Conservation (phyloP, 768 basidiomycete species). For the Plicaturopsis crispa region DNA sequence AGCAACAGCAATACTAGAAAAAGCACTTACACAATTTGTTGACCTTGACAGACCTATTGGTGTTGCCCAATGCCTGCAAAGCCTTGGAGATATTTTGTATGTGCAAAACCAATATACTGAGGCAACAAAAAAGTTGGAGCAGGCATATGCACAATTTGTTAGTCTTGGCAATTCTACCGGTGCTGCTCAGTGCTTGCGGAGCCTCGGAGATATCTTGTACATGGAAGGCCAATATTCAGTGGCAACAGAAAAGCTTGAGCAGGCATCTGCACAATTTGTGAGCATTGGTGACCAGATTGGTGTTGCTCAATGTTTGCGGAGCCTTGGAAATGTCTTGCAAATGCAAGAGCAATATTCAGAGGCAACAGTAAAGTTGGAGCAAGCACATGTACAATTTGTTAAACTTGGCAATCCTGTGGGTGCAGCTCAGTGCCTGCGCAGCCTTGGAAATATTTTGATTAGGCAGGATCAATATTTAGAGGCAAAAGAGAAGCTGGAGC, state of each 20-base stretch:
- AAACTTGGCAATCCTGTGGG: background rate
- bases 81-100: conserved; percentile 1
- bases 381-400: background rate
- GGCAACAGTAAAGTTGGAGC: background rate
- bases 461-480: conserved; percentile 1
- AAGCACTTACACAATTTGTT: conserved; percentile 3
- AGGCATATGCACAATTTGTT: conserved; percentile 2
- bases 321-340: background rate
- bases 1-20: conserved; percentile 1
- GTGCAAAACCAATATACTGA: background rate
- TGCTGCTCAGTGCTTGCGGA: conserved; percentile 6
- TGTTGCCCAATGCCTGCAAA: conserved; percentile 5
- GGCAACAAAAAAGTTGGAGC: background rate
- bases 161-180: background rate
- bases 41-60: background rate
- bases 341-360: background rate
- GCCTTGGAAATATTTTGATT: background rate
- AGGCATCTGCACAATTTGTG: background rate
- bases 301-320: conserved; percentile 3
- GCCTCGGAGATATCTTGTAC: conserved; percentile 1
- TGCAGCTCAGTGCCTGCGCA: conserved; percentile 1
- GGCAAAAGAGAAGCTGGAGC: conserved; percentile 1
- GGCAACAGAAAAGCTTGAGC: background rate
- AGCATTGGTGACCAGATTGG: conserved; percentile 2
- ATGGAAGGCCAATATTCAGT: background rate